Conservation (phyloP, 331 rosid species). For the Dryas integrifolia region DNA sequence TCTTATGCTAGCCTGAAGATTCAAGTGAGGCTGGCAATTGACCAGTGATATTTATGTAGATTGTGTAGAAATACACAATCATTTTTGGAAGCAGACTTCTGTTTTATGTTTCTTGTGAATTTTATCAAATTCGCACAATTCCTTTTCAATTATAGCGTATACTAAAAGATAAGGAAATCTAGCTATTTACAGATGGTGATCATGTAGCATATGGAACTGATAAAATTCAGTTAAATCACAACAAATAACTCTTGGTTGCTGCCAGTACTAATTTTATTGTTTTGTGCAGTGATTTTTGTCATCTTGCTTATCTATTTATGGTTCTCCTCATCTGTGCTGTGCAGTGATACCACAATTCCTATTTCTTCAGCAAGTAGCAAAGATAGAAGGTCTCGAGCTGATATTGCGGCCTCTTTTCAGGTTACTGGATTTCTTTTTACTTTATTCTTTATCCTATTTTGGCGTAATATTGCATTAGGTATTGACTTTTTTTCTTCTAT, state of each 20-base stretch:
- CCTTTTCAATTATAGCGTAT: too few relatives aligned
- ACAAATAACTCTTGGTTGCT: background rate
- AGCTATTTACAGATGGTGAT: conserved; percentile 3
- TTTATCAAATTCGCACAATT: background rate
- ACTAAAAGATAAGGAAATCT: background rate
- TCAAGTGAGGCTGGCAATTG: conserved; percentile 88
- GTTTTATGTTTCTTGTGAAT: background rate
- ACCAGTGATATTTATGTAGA: conserved; percentile 68
- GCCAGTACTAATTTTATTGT: background rate
- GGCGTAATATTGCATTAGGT: background rate
- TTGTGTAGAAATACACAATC: background rate
- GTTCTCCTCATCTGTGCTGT: conserved; percentile 6
- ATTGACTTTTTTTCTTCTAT: background rate
- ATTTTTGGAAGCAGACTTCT: background rate
- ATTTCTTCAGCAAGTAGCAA: conserved; percentile 59
- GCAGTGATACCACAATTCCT: conserved; percentile 76
- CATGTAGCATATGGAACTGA: background rate
- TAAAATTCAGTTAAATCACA: background rate
- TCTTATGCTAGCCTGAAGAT: conserved; percentile 92
- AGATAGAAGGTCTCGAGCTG: conserved; percentile 79
- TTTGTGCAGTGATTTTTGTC: background rate
- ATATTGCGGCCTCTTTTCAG: conserved; percentile 98
- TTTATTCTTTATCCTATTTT: conserved; percentile 6
- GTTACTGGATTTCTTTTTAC: conserved; percentile 39
- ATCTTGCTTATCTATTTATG: conserved; percentile 5